A percentile compares a stretch with the other conserved stretches of the same genome.
These are phyloP conservation scores for Pyricularia grisea DNA, from an alignment of 2,329 filamentous ascomycete genomes.

Conservation along the genomic window DNA sequence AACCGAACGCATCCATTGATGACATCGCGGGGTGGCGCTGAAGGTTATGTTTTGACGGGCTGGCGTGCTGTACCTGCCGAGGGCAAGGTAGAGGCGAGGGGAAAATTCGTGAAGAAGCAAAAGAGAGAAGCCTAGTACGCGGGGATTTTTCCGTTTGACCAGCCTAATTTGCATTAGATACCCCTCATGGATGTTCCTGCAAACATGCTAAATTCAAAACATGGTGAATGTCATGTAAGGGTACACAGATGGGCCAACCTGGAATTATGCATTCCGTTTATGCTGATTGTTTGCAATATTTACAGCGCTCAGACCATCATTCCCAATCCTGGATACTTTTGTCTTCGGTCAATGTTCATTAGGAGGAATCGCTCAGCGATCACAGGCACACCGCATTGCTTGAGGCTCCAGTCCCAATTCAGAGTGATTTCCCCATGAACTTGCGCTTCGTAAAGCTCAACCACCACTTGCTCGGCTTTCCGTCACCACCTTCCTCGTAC, in stretches of 20 bases:
- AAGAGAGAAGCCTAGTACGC: conserved; percentile 33
- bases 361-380: not conserved
- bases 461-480: conserved; percentile 83
- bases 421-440: conserved; percentile 96
- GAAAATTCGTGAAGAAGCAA: conserved; percentile 60
- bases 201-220: not conserved
- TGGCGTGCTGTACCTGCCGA: conserved; percentile 72
- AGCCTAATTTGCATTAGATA: not conserved
- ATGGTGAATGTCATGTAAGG: not conserved
- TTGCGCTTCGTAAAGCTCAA: conserved; percentile 97
- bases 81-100: conserved; percentile 73
- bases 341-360: not conserved
- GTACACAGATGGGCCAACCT: not conserved
- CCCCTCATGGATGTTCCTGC: not conserved
- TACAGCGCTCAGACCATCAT: not conserved
- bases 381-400: not conserved
- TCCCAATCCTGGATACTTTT: not conserved
- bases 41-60: conserved; percentile 84
- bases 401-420: conserved; percentile 13
- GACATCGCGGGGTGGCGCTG: conserved; percentile 77
- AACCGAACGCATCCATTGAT: conserved; percentile 89
- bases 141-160: not conserved
- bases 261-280: not conserved
- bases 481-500: conserved; percentile 66
- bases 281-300: not conserved